phyloP scores from a whole-genome alignment of 306 rosid species.

The Parietaria judaica region DNA sequence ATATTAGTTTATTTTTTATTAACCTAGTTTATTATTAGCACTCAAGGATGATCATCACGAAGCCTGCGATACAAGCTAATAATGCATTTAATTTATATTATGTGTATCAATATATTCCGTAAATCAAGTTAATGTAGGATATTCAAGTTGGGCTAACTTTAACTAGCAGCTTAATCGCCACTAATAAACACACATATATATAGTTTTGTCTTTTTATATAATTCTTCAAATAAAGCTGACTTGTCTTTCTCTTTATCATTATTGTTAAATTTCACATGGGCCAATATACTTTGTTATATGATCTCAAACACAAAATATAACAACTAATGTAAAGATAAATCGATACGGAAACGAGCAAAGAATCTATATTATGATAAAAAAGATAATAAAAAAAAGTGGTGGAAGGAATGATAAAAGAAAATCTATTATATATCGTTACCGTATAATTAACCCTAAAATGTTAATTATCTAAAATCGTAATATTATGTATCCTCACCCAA shows the following conservation, averaged over 20 bases:
- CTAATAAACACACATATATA: neutral
- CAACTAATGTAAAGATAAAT: neutral
- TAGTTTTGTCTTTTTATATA: slow-evolving; percentile 34
- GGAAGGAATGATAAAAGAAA: too few species aligned
- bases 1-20: neutral
- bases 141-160: slow-evolving; percentile 32
- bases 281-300: neutral
- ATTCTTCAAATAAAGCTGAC: slow-evolving; percentile 39
- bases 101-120: slow-evolving; percentile 24
- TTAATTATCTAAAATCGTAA: too few species aligned
- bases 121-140: slow-evolving; percentile 13
- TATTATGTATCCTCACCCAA: too few species aligned
- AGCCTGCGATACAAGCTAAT: slow-evolving; percentile 9
- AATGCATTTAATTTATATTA: slow-evolving; percentile 17
- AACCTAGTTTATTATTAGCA: neutral
- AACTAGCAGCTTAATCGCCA: slow-evolving; percentile 22
- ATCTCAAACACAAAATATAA: neutral
- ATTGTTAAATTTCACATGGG: neutral
- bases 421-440: too few species aligned
- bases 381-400: too few species aligned
- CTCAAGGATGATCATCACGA: neutral
- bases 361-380: too few species aligned
- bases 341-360: too few species aligned
- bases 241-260: slow-evolving; percentile 12
- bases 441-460: too few species aligned